Evolutionary conservation across 441 rosid genomes (phyloP).

Genomic region (Metrosideros polymorpha): DNA sequence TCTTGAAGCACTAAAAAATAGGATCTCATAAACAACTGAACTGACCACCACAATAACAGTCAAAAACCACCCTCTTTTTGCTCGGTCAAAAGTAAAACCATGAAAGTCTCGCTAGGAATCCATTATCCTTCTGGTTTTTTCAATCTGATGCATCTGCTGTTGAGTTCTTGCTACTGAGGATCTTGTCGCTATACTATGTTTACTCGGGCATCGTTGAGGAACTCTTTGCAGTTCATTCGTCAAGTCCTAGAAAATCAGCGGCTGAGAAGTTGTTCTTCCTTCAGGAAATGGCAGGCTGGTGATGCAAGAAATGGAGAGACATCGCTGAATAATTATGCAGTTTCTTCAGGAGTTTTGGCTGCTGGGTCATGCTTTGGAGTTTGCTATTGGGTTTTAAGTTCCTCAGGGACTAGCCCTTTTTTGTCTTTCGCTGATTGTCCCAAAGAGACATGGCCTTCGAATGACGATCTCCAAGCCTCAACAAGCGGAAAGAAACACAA

Average conservation of each 20-base stretch:
- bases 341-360: constrained; percentile 17
- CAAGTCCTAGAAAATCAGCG: background rate
- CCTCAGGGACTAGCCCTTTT: background rate
- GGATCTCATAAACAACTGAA: background rate
- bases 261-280: background rate
- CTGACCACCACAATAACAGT: background rate
- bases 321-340: background rate
- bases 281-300: background rate
- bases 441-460: background rate
- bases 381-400: constrained; percentile 14
- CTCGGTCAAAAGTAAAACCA: background rate
- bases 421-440: constrained; percentile 20
- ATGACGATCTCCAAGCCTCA: constrained; percentile 1
- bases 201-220: constrained; percentile 14
- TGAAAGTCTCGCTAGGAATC: background rate
- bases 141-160: background rate
- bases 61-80: background rate
- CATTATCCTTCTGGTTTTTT: background rate
- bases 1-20: background rate
- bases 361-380: constrained; percentile 27
- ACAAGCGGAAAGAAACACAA: constrained; percentile 1
- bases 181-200: constrained; percentile 17
- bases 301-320: background rate
- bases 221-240: constrained; percentile 6
- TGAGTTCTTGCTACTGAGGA: background rate